Base-by-base conservation (phyloP, 2,329 filamentous ascomycete species). In the Calonectria leucothoes region DNA sequence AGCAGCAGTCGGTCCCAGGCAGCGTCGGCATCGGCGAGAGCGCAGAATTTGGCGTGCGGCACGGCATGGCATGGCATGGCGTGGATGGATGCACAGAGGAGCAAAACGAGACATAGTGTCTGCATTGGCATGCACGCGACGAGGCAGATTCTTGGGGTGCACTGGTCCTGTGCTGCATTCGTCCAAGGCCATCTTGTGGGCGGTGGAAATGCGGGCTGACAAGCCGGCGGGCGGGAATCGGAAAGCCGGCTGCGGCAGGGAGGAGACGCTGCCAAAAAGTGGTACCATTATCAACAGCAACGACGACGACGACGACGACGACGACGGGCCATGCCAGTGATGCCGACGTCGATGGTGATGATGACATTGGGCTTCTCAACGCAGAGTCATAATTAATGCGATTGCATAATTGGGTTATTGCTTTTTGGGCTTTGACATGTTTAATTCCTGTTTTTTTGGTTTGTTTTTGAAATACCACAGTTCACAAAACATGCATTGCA, bases 401-500 rank as follows among this genome's bases (percentile, higher is more conserved):
- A 39, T 25, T 37, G 55, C 31, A 59, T 35, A 37, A 12, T 35
- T 17, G 35, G 25, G 25, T 15, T 42, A 23, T 61, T 42, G n/a
- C 7, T 29, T 42, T 29, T 39, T 23, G 57, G 51, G 31, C 51
- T 29, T 57, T 57, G 31, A 37, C 11, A 20, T n/a, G n/a, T 10
- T 25, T 27, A 35, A 25, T 59, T 23, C 23, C 55, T 61, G 55
- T 27, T 61, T 59, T 61, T n/a, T n/a, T n/a, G n/a, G n/a, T n/a
- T n/a, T n/a, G n/a, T n/a, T n/a, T n/a, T 27, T 33, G 55, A 37
- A 61, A 25, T 27, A 61, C 12, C 55, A 39, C 55, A 37, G 55
- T 64, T 64, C 59, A 64, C n/a, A 42, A 64, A 64, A 64, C 37
- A 64, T 64, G 59, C 59, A 64, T 64, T 64, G 59, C 59, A 64